Percentiles rank a stretch among this genome's conserved stretches.
phyloP scores from a whole-genome alignment of 192 early-diverging fungal species.

The Haplosporangium gracile region DNA sequence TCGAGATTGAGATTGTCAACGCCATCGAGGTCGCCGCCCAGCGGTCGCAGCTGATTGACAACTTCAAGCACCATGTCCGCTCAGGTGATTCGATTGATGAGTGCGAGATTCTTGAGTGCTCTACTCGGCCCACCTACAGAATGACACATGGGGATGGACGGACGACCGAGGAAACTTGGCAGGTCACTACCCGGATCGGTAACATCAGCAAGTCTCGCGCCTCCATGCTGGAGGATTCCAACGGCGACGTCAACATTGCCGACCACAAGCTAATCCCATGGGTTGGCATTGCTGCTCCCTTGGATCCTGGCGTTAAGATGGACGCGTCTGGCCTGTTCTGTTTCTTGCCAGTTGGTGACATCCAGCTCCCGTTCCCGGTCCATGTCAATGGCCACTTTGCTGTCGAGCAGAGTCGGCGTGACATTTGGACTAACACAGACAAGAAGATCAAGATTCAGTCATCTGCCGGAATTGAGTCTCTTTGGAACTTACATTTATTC shows the following conservation, averaged over 20 bases:
- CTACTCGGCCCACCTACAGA: slow-evolving; percentile 2
- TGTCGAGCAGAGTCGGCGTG: slow-evolving; percentile 34
- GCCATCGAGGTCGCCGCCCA: not conserved
- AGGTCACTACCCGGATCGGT: slow-evolving; percentile 16
- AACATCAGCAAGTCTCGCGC: not conserved
- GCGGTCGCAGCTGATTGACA: slow-evolving; percentile 1
- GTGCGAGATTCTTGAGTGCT: not conserved
- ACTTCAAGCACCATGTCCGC: slow-evolving; percentile 14
- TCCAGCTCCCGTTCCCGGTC: slow-evolving; percentile 25
- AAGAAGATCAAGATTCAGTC: not conserved
- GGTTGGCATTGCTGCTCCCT: slow-evolving; percentile 37
- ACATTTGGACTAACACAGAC: slow-evolving; percentile 16
- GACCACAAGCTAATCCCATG: slow-evolving; percentile 44
- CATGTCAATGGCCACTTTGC: slow-evolving; percentile 54
- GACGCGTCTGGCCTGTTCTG: slow-evolving; percentile 32
- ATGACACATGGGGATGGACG: slow-evolving; percentile 4
- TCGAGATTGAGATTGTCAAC: slow-evolving; percentile 28
- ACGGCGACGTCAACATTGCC: not conserved
- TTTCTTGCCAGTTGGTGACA: slow-evolving; percentile 36
- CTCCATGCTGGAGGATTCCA: not conserved
- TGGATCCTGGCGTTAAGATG: not conserved
- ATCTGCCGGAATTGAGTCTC: slow-evolving; percentile 12
- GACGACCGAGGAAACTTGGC: slow-evolving; percentile 6
- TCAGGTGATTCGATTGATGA: not conserved
- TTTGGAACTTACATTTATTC: slow-evolving; percentile 40